Evolutionary conservation across 192 early-diverging fungal species (phyloP), one percentile per base, ranked within the genome.

Genomic region (Coemansia interrupta): DNA sequence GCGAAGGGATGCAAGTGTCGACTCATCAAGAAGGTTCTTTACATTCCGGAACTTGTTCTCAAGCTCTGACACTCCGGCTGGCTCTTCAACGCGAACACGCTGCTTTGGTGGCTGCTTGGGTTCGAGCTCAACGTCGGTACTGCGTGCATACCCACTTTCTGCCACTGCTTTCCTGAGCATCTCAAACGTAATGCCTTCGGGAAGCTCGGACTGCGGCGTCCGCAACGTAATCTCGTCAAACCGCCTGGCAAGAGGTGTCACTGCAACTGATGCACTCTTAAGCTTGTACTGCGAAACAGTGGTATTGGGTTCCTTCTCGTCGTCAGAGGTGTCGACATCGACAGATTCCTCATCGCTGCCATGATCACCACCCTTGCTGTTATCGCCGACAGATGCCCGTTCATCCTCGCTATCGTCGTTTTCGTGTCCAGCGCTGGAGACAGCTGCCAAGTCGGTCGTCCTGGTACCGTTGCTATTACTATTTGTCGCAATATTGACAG

Each of bases 141-240:
- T 80, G 15, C 77, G 77, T 43, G 46, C 68, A 68, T 63, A 80
- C n/a, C 72, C 77, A 23, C 72, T 80, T 24, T 56, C 63, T 8
- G 70, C 77, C 17, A 80, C 63, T n/a, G 77, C 77, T 29, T 61
- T 55, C 24, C 58, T 73, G 17, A 80, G 61, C 77, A 80, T 80
- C 5, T 74, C 77, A n/a, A 66, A 45, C 0, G 77, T 80, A 18
- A 80, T 80, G 17, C 77, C 77, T 14, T 41, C 32, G 0, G 77
- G 77, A 19, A 80, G 61, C 50, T 70, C 72, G 0, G 75, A 60
- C 43, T 56, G 64, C n/a, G 75, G 70, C n/a, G 75, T 72, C 23
- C 58, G 54, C 23, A 78, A 46, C 15, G 49, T 68, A 8, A 78
- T 60, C 7, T 78, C 70, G 17, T 65, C 75, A 22, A 54, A 54